These are phyloP conservation scores for Penicillium sp. DNA, from an alignment of 2,329 filamentous ascomycete genomes.

Conservation along the genomic window DNA sequence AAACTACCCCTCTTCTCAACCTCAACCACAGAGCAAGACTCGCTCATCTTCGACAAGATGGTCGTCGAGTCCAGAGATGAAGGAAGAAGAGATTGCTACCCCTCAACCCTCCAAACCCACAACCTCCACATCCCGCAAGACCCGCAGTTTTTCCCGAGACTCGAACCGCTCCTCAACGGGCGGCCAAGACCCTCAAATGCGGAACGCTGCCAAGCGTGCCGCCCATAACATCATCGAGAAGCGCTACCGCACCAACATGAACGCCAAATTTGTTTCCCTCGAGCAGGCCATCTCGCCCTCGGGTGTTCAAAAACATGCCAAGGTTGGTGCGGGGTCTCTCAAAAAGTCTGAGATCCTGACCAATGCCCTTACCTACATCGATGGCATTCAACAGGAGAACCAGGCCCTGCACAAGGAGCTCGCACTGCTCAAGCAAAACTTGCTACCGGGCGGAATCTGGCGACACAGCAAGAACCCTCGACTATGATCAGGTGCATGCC, in stretches of 20 bases:
- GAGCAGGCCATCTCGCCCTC: conserved; percentile 36
- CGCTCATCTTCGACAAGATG: conserved; percentile 19
- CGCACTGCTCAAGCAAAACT: conserved; percentile 28
- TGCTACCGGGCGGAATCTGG: conserved; percentile 28
- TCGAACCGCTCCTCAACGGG: conserved; percentile 21
- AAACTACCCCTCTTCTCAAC: conserved; percentile 7
- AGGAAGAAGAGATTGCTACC: conserved; percentile 24
- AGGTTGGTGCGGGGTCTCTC: conserved; percentile 32
- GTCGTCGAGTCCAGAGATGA: conserved; percentile 32
- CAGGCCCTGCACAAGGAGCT: conserved; percentile 34
- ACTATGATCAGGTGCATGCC: not conserved
- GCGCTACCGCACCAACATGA: conserved; percentile 45
- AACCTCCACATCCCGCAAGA: conserved; percentile 22
- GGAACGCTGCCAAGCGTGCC: conserved; percentile 41
- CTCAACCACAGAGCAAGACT: conserved; percentile 9
- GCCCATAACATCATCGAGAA: conserved; percentile 45
- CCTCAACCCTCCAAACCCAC: conserved; percentile 15
- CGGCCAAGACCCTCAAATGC: conserved; percentile 23
- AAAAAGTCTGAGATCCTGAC: conserved; percentile 41
- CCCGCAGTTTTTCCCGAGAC: conserved; percentile 28
- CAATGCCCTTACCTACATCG: conserved; percentile 39
- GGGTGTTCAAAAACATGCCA: conserved; percentile 24
- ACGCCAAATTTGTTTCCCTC: conserved; percentile 42
- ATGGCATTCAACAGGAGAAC: conserved; percentile 37
- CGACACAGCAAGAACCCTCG: conserved; percentile 18